Evolutionary conservation across 495 filamentous ascomycete species (phyloP), one percentile per base, ranked within the genome.

Genomic region (Penicillium steckii): DNA sequence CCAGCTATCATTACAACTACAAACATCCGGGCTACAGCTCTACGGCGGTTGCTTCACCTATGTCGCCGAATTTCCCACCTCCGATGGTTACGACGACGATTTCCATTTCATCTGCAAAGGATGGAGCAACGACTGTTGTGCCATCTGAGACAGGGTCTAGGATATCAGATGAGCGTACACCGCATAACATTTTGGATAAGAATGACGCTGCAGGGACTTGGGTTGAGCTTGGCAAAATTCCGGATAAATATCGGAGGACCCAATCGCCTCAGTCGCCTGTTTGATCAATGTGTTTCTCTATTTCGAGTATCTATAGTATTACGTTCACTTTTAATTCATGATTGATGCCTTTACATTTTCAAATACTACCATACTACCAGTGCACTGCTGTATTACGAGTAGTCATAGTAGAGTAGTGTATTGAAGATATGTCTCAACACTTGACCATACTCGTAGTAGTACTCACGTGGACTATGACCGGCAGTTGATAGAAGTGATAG

Each of bases 31-130:
- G 25, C 25, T 52, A 57, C 40, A 46, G 51, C 37, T 51, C 56
- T 3, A 61, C 58, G 2, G 53, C 44, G 4, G 49, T 52, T 7
- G 50, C 44, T 10, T 47, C 44, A n/a, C 50, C 40, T 37, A 22
- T 53, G 22, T 57, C 58, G 10, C 58, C 49, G 1, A 29, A 37
- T 10, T 53, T 54, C 44, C 56, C 60, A 2, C 57, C 57, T 15
- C 53, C 47, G 1, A 43, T 63, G n/a, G 41, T 63, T 46, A 63
- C 60, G 0, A 63, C 60, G n/a, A 63, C 56, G 0, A 63, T 63
- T 7, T 56, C 52, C 17, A 51, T 63, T 17, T 60, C 56, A 5
- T 63, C 60, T 0, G 37, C 44, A 1, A 59, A 57, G 38, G 52
- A 46, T 25, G 24, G 33, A 0, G 17, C 15, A 18, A 40, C 48